Evolutionary conservation across 441 rosid genomes (phyloP), one percentile per base, ranked within the genome.

Genomic region (Gossypium schwendimanii): DNA sequence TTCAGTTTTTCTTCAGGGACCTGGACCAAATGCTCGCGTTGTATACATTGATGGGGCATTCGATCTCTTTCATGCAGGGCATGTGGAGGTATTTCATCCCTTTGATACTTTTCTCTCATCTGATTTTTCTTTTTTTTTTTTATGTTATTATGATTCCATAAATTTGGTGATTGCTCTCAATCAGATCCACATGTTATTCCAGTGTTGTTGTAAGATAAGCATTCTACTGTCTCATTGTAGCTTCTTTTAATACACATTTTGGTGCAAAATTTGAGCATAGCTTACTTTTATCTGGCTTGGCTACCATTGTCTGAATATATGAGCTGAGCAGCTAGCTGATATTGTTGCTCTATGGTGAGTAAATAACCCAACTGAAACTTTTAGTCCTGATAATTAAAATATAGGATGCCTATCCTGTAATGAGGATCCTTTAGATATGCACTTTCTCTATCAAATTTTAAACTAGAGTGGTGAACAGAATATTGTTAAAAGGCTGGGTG

Each of bases 21-120:
- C 99, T 60, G 87, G 90, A 78, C 93, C 94, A 59, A 87, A 89
- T 87, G 89, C 97, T 70, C 86, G 86, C 44, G 80, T 94, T 41
- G 87, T 94, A 24, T 94, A 92, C 79, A 92, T 94, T 62, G 99
- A 94, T 83, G 96, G 93, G 20, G 93, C 92, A 31, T 88, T 91
- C 75, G 96, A 91, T 87, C 91, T 91, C 74, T 94, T 94, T 77
- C 99, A 94, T 81, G 99, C 99, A 57, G 99, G 98, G 75, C 99
- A 94, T 77, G 99, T 92, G 18, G 94, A 94, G 98, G 97, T 94
- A 88, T 69, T 6, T 47, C 49, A 21, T 4, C 33, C 20, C 18
- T 14, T 10, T 53, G n/a, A 49, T 23, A 39, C 39, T 54, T 71
- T 21, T 53, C 45, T 44, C 39, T 45, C 14, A 39, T 44, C 12